phyloP scores from a whole-genome alignment of 768 basidiomycete species.

The Suillus ampliporus region DNA sequence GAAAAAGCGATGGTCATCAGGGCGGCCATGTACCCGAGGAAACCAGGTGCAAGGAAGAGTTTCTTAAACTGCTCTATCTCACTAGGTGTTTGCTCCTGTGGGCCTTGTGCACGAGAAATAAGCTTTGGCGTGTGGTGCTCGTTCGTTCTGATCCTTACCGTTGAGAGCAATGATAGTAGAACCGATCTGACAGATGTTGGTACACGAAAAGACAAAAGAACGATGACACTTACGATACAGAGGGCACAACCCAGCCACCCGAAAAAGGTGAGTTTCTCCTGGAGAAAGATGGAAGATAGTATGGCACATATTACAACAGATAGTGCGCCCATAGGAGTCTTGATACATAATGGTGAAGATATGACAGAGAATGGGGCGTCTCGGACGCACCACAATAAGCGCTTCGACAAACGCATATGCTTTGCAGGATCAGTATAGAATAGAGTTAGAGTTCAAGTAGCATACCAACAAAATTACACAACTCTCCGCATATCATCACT shows the following conservation, averaged over 20 bases:
- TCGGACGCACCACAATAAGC: constrained; percentile 78
- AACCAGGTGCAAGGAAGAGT: constrained; percentile 84
- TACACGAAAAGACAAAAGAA: constrained; percentile 9
- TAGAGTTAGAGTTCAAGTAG: constrained; percentile 21
- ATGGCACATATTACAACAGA: constrained; percentile 96
- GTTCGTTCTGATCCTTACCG: constrained; percentile 44
- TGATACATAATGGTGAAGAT: constrained; percentile 9
- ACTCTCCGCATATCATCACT: constrained; percentile 93
- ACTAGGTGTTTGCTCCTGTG: constrained; percentile 70
- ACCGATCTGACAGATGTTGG: constrained; percentile 58
- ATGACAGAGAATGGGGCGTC: constrained; percentile 9
- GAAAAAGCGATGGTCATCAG: constrained; percentile 67
- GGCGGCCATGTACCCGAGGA: constrained; percentile 70
- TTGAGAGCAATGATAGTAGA: constrained; percentile 92
- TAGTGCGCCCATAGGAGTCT: constrained; percentile 95
- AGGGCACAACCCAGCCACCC: constrained; percentile 95
- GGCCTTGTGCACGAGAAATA: constrained; percentile 47
- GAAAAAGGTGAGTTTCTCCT: constrained; percentile 92
- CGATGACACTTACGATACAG: constrained; percentile 71
- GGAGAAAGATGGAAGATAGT: constrained; percentile 90
- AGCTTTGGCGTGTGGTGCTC: neutral
- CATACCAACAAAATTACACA: constrained; percentile 86
- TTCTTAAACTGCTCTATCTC: constrained; percentile 74
- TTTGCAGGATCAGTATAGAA: constrained; percentile 33
- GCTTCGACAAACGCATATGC: constrained; percentile 92